A percentile compares a stretch with the other conserved stretches of the same genome.
These are phyloP conservation scores for Aspergillus sp. DNA, from an alignment of 2,329 filamentous ascomycete species.

Conservation along the genomic window DNA sequence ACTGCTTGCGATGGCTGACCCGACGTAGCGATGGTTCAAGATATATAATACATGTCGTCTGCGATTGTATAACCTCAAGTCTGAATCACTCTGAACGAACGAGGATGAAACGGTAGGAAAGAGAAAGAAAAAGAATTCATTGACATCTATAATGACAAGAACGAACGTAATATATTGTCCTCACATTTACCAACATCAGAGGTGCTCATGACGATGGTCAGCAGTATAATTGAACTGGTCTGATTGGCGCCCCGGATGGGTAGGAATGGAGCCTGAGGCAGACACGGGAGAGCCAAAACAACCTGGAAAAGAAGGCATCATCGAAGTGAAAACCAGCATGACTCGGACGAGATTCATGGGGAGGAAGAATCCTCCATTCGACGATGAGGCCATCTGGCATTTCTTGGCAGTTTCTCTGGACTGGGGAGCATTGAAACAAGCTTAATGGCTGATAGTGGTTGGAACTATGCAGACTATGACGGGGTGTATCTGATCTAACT, in stretches of 20 bases:
- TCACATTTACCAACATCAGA: too few relatives aligned
- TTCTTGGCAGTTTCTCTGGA: slow-evolving; percentile 28
- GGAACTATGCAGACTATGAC: background rate
- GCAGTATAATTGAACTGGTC: slow-evolving; percentile 2
- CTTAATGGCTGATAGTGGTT: slow-evolving; percentile 3
- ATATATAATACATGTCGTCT: too few relatives aligned
- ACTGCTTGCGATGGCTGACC: too few relatives aligned
- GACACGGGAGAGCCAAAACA: background rate
- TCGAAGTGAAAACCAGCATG: background rate
- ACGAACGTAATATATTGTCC: too few relatives aligned
- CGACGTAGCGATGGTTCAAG: too few relatives aligned
- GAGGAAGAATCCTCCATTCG: slow-evolving; percentile 5
- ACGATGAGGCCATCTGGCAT: slow-evolving; percentile 34
- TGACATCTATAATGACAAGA: too few relatives aligned
- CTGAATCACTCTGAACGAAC: too few relatives aligned
- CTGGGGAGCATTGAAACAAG: slow-evolving; percentile 11
- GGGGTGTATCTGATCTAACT: background rate
- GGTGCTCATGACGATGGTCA: background rate
- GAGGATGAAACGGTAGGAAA: too few relatives aligned
- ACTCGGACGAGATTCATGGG: background rate
- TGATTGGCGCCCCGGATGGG: slow-evolving; percentile 1
- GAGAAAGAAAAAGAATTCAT: too few relatives aligned
- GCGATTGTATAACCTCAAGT: too few relatives aligned
- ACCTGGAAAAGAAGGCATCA: background rate
- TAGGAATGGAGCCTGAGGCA: slow-evolving; percentile 5